These are phyloP conservation scores for Starmerella etchellsii DNA, from an alignment of 805 yeast genomes.

Conservation along the genomic window DNA sequence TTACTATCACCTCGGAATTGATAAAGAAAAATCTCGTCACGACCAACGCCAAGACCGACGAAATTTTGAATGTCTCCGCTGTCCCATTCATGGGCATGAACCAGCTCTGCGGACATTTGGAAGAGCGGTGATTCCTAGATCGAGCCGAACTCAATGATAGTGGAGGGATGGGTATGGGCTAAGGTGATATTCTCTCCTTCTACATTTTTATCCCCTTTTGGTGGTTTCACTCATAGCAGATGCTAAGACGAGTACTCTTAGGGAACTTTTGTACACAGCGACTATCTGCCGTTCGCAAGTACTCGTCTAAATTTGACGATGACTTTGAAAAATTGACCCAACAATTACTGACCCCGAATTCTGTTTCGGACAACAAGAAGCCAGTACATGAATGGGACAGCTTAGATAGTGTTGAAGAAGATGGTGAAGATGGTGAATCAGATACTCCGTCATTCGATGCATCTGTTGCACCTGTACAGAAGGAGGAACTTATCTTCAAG, in stretches of 20 bases:
- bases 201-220: too few species aligned
- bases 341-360: background rate
- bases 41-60: conserved; percentile 59
- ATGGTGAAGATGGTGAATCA: background rate
- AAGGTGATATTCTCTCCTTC: too few species aligned
- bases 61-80: conserved; percentile 43
- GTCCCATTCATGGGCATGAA: conserved; percentile 52
- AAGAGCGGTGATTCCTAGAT: too few species aligned
- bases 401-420: background rate
- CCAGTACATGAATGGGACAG: too few species aligned
- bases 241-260: too few species aligned
- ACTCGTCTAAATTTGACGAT: too few species aligned
- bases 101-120: conserved; percentile 50
- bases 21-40: conserved; percentile 61
- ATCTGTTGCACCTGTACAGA: conserved; percentile 8
- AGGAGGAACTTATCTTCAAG: conserved; percentile 15
- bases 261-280: too few species aligned
- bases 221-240: too few species aligned
- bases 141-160: too few species aligned
- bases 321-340: background rate
- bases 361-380: too few species aligned
- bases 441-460: background rate
- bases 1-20: conserved; percentile 19
- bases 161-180: too few species aligned
- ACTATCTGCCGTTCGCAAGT: too few species aligned